Evolutionary conservation across 768 basidiomycete genomes (phyloP).

Genomic region (Russula foetens): DNA sequence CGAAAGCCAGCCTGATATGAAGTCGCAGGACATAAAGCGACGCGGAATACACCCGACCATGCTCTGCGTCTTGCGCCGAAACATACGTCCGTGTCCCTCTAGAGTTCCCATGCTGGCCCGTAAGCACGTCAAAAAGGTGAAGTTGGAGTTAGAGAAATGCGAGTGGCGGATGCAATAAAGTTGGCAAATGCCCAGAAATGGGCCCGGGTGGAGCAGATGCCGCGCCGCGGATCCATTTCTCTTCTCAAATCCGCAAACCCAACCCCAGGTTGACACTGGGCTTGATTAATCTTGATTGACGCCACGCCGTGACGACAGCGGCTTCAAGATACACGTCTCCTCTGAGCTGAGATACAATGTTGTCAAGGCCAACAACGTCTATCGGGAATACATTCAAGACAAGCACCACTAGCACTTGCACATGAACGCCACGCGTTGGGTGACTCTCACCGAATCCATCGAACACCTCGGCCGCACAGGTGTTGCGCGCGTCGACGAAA

Average conservation of each 20-base stretch:
- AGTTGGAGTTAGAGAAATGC: no score
- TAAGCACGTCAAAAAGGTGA: no score
- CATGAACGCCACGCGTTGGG: slow-evolving; percentile 98
- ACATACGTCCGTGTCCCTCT: slow-evolving; percentile 33
- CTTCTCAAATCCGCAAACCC: no score
- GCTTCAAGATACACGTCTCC: slow-evolving; percentile 93
- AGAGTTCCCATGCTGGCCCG: no score
- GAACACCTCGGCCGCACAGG: slow-evolving; percentile 84
- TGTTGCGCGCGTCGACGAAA: slow-evolving; percentile 90
- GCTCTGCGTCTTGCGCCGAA: slow-evolving; percentile 49
- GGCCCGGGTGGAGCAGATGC: no score
- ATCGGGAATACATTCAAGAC: slow-evolving; percentile 96
- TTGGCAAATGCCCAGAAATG: no score
- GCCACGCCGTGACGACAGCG: slow-evolving; percentile 97
- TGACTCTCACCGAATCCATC: slow-evolving; percentile 92
- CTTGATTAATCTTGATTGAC: no score
- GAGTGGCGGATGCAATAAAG: no score
- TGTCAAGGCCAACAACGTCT: slow-evolving; percentile 89
- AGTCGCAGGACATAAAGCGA: slow-evolving; percentile 39
- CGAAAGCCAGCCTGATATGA: slow-evolving; percentile 39
- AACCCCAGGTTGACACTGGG: no score
- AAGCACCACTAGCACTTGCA: slow-evolving; percentile 90
- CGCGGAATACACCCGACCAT: slow-evolving; percentile 38
- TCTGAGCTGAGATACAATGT: slow-evolving; percentile 96
- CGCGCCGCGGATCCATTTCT: no score